Conservation (phyloP, 495 filamentous ascomycete species). For the Bacidia gigantensis region DNA sequence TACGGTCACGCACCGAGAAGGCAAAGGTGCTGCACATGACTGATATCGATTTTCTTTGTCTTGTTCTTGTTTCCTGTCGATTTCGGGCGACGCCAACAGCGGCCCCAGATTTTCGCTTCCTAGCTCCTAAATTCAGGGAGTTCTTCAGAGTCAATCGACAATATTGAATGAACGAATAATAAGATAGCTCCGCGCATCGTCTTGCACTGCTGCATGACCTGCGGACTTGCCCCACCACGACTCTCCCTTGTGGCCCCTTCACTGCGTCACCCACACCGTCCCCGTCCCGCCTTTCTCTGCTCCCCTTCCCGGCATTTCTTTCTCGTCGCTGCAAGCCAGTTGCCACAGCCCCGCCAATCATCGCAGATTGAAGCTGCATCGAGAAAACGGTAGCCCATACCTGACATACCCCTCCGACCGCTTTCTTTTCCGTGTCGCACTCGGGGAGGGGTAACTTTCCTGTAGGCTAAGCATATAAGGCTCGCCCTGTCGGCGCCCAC, state of each 20-base stretch:
- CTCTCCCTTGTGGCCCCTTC: too few species aligned
- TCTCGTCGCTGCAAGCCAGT: not conserved
- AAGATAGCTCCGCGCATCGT: not conserved
- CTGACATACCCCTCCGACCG: too few species aligned
- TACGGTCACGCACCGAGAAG: not conserved
- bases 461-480: not conserved
- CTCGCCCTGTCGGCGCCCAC: not conserved
- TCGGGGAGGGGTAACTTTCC: not conserved
- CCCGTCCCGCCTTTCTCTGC: too few species aligned
- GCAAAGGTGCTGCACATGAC: not conserved
- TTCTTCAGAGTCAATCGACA: not conserved
- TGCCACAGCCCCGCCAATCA: not conserved
- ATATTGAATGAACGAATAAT: not conserved
- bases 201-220: not conserved
- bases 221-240: not conserved
- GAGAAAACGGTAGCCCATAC: not conserved
- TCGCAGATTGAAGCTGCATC: not conserved
- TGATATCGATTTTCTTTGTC: not conserved
- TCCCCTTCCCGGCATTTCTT: too few species aligned
- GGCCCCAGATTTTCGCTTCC: not conserved
- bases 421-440: too few species aligned
- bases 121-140: not conserved
- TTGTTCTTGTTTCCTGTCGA: too few species aligned
- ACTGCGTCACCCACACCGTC: too few species aligned
- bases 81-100: not conserved